A percentile compares a stretch with the other conserved stretches of the same genome.
Conservation (phyloP, 2,329 filamentous ascomycete species). For the Colletotrichum sojae region DNA sequence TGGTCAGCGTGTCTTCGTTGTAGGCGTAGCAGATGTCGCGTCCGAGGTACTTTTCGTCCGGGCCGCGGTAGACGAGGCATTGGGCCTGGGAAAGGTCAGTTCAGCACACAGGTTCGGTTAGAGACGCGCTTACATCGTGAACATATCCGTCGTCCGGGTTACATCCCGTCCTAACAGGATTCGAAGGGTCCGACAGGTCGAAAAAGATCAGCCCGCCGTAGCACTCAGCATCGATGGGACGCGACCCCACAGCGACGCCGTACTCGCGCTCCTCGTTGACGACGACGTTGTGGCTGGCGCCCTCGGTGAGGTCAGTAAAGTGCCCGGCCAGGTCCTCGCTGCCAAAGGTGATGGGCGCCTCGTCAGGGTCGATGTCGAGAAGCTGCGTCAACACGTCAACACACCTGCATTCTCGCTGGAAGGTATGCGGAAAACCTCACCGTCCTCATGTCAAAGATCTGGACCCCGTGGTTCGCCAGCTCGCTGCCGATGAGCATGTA, state of each 20-base stretch:
- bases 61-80: conserved; percentile 66
- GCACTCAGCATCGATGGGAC: conserved; percentile 54
- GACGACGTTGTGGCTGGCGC: conserved; percentile 64
- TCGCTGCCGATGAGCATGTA: conserved; percentile 54
- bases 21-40: conserved; percentile 68
- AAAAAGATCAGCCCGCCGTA: conserved; percentile 66
- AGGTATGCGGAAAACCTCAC: not conserved
- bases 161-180: conserved; percentile 66
- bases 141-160: conserved; percentile 67
- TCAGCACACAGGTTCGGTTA: not conserved
- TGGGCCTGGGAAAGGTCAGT: conserved; percentile 58
- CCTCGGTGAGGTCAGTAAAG: conserved; percentile 49
- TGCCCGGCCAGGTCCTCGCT: conserved; percentile 48
- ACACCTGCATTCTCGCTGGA: too few relatives aligned
- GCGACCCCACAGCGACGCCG: conserved; percentile 56
- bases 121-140: conserved; percentile 55
- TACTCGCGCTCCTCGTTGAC: conserved; percentile 61
- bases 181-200: conserved; percentile 64
- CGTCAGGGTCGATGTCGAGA: conserved; percentile 55
- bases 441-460: conserved; percentile 73
- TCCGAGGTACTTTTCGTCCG: conserved; percentile 59
- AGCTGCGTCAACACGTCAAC: conserved; percentile 46
- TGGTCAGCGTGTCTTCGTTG: conserved; percentile 65
- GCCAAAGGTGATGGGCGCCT: conserved; percentile 47
- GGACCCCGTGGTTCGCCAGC: conserved; percentile 65